phyloP scores from a whole-genome alignment of 2,329 filamentous ascomycete species.

The Hymenoscyphus fructigenus region DNA sequence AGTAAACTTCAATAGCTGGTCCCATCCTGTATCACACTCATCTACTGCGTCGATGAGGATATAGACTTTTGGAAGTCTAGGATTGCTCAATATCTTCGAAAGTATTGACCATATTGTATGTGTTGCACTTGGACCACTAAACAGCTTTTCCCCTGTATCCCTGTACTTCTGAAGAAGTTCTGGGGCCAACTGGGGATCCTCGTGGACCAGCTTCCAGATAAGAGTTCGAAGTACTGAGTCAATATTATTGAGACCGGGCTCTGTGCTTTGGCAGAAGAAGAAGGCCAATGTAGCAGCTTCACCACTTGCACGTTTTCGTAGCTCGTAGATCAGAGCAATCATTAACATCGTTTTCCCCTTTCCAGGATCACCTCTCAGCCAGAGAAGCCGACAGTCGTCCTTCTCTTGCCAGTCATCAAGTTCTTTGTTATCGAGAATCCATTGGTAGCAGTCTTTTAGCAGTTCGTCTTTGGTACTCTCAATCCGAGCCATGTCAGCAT shows the following conservation, averaged over 20 bases:
- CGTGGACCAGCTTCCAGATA: conserved; percentile 40
- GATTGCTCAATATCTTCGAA: too few species aligned
- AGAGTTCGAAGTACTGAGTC: conserved; percentile 44
- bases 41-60: too few species aligned
- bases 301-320: conserved; percentile 20
- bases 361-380: background rate
- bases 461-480: background rate
- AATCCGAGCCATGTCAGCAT: conserved; percentile 2
- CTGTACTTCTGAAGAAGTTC: conserved; percentile 37
- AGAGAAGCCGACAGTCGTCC: background rate
- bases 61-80: too few species aligned
- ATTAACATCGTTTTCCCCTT: conserved; percentile 11
- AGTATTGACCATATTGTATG: too few species aligned
- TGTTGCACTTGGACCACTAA: too few species aligned
- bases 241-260: conserved; percentile 40
- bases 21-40: conserved; percentile 38
- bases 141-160: too few species aligned
- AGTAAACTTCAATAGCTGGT: conserved; percentile 7
- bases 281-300: conserved; percentile 24
- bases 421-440: background rate
- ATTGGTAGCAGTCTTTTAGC: background rate
- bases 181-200: conserved; percentile 34
- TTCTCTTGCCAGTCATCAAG: background rate
- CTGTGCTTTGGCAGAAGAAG: conserved; percentile 46
- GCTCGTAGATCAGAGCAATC: background rate